These are phyloP conservation scores for Phoma sp. DNA, from an alignment of 2,329 filamentous ascomycete genomes.

Conservation along the genomic window DNA sequence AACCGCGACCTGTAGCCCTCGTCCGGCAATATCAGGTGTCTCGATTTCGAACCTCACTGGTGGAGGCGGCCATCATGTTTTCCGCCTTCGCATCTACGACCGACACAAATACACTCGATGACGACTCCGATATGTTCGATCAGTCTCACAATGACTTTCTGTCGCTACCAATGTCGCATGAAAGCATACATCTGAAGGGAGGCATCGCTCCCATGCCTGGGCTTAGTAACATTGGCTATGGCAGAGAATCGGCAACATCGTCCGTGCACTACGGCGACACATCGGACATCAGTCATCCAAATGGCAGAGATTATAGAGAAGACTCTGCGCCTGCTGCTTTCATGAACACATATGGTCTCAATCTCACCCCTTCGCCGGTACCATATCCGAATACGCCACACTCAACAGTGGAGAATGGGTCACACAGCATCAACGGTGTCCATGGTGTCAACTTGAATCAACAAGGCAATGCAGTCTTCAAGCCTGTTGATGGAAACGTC, in stretches of 20 bases:
- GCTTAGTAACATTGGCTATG: constrained; percentile 49
- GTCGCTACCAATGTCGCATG: constrained; percentile 43
- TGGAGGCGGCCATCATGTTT: constrained; percentile 39
- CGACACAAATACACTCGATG: constrained; percentile 45
- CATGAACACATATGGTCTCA: constrained; percentile 35
- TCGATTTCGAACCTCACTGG: constrained; percentile 27
- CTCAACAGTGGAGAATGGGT: constrained; percentile 25
- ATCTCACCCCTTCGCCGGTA: constrained; percentile 40
- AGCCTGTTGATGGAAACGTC: constrained; percentile 19
- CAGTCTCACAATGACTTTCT: constrained; percentile 41
- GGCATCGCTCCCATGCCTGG: constrained; percentile 39
- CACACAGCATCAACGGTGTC: constrained; percentile 15
- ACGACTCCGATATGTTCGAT: constrained; percentile 46
- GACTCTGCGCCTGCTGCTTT: constrained; percentile 40
- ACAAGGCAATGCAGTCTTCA: constrained; percentile 19
- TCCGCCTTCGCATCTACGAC: constrained; percentile 42
- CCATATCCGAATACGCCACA: constrained; percentile 37
- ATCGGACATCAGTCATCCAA: constrained; percentile 45
- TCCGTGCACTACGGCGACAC: constrained; percentile 50
- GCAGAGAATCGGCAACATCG: constrained; percentile 49
- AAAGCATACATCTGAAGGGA: constrained; percentile 44
- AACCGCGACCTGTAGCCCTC: constrained; percentile 30
- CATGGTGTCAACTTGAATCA: constrained; percentile 16
- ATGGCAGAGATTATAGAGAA: constrained; percentile 41
- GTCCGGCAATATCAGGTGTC: constrained; percentile 37